phyloP scores from a whole-genome alignment of 108 stramenopile genomes.

The Mayamaea pseudoterrestris region DNA sequence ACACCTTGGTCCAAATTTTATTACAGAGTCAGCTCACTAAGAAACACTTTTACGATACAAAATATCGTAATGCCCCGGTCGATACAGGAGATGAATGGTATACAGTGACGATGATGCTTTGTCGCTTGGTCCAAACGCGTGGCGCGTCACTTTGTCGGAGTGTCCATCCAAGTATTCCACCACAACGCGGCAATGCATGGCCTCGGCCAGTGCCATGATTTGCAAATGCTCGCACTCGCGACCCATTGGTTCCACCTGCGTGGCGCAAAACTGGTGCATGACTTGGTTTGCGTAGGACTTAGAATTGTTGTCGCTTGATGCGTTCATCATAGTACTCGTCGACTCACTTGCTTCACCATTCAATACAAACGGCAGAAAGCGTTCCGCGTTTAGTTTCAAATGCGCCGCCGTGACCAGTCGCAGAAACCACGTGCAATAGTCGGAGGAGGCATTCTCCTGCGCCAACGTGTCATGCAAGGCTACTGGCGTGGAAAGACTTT shows the following conservation, averaged over 20 bases:
- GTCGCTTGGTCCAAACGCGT: slow-evolving; percentile 36
- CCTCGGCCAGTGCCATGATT: slow-evolving; percentile 69
- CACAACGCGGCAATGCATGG: slow-evolving; percentile 44
- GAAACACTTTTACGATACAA: slow-evolving; percentile 49
- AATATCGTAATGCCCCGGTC: slow-evolving; percentile 84
- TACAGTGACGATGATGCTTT: slow-evolving; percentile 4
- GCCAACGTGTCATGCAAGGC: slow-evolving; percentile 31
- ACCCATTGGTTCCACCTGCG: slow-evolving; percentile 77
- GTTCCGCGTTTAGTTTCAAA: slow-evolving; percentile 54
- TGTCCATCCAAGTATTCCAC: slow-evolving; percentile 81
- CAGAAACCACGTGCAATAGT: slow-evolving; percentile 81
- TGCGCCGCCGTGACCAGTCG: slow-evolving; percentile 62
- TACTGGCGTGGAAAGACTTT: slow-evolving; percentile 20
- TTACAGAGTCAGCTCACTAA: no score
- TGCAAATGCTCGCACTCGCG: slow-evolving; percentile 65
- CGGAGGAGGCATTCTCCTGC: slow-evolving; percentile 55
- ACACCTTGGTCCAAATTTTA: no score
- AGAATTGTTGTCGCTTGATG: no score
- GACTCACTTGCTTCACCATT: no score
- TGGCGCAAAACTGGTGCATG: slow-evolving; percentile 56
- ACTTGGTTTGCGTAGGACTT: neutral
- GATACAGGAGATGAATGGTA: slow-evolving; percentile 52
- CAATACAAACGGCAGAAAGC: slow-evolving; percentile 55
- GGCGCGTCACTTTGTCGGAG: slow-evolving; percentile 15
- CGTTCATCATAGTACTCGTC: slow-evolving; percentile 1